Evolutionary conservation across 805 yeast genomes (phyloP).

Genomic region (Candida palmyrensis): DNA sequence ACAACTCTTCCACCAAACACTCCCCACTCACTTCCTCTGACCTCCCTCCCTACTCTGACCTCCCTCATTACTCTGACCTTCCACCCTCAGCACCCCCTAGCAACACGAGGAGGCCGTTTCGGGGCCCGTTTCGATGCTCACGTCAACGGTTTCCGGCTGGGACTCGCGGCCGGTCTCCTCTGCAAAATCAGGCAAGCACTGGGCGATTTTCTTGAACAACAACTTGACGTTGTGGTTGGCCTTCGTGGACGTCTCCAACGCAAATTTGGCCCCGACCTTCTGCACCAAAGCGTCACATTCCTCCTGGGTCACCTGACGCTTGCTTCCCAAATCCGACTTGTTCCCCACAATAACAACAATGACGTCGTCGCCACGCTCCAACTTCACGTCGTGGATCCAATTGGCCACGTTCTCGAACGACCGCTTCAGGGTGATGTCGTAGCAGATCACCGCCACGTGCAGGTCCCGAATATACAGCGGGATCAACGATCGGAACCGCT

Average conservation of each 20-base stretch:
- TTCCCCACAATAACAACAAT: conserved; percentile 89
- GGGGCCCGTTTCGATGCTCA: conserved; percentile 2
- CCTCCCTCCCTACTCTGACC: too few relatives aligned
- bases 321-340: conserved; percentile 75
- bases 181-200: conserved; percentile 76
- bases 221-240: conserved; percentile 91
- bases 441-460: conserved; percentile 94
- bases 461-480: conserved; percentile 96
- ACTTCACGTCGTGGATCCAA: conserved; percentile 93
- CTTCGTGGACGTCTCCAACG: conserved; percentile 91
- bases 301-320: conserved; percentile 74
- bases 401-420: conserved; percentile 79
- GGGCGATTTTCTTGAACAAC: conserved; percentile 86
- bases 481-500: conserved; percentile 87
- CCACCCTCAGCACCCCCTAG: too few relatives aligned
- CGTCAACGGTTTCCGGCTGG: conserved; percentile 5
- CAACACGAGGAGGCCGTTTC: conserved; percentile 2
- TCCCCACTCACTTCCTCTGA: too few relatives aligned
- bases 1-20: too few relatives aligned
- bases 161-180: conserved; percentile 6
- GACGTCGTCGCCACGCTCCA: conserved; percentile 89
- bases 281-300: conserved; percentile 81
- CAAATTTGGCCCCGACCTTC: conserved; percentile 68
- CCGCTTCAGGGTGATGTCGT: conserved; percentile 84
- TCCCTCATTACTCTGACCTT: too few relatives aligned